Percentiles rank a stretch among this genome's conserved stretches.
These are phyloP conservation scores for Pythium guiyangense DNA, from an alignment of 352 stramenopile species.

Conservation along the genomic window DNA sequence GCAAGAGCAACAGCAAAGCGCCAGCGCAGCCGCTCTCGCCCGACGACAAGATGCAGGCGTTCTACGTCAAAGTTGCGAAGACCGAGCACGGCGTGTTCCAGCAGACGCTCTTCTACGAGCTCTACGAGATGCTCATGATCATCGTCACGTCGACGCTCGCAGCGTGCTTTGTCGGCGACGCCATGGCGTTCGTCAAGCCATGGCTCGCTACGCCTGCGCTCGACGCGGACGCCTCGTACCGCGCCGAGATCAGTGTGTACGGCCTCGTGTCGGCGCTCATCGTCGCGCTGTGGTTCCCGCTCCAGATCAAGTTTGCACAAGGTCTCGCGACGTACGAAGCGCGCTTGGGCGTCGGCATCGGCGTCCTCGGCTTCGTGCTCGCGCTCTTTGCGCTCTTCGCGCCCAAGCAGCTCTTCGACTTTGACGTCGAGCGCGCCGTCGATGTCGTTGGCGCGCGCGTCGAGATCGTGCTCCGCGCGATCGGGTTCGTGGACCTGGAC, in stretches of 20 bases:
- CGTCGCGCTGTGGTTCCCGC: slow-evolving; percentile 66
- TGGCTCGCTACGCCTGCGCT: slow-evolving; percentile 11
- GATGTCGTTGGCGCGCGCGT: slow-evolving; percentile 29
- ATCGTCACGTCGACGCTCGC: slow-evolving; percentile 51
- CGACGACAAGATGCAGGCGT: slow-evolving; percentile 62
- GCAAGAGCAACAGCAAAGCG: slow-evolving; percentile 14
- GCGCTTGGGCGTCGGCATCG: slow-evolving; percentile 46
- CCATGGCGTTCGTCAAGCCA: slow-evolving; percentile 29
- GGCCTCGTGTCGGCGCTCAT: slow-evolving; percentile 58
- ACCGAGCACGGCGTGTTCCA: slow-evolving; percentile 59
- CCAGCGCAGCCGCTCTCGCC: slow-evolving; percentile 28
- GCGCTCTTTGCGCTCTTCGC: slow-evolving; percentile 60
- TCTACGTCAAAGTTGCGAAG: slow-evolving; percentile 67
- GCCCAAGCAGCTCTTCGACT: slow-evolving; percentile 56
- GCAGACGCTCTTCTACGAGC: slow-evolving; percentile 78
- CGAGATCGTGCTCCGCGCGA: slow-evolving; percentile 43
- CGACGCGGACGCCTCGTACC: slow-evolving; percentile 1
- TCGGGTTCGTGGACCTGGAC: slow-evolving; percentile 61
- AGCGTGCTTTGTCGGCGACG: slow-evolving; percentile 37
- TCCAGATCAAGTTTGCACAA: slow-evolving; percentile 71
- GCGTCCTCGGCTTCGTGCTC: slow-evolving; percentile 47
- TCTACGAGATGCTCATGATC: slow-evolving; percentile 81
- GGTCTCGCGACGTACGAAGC: slow-evolving; percentile 55
- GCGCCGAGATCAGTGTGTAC: slow-evolving; percentile 57
- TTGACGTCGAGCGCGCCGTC: slow-evolving; percentile 53